Percentiles rank a stretch among this genome's conserved stretches.
Conservation (phyloP, 2,329 filamentous ascomycete species). For the Exophiala oligosperma region DNA sequence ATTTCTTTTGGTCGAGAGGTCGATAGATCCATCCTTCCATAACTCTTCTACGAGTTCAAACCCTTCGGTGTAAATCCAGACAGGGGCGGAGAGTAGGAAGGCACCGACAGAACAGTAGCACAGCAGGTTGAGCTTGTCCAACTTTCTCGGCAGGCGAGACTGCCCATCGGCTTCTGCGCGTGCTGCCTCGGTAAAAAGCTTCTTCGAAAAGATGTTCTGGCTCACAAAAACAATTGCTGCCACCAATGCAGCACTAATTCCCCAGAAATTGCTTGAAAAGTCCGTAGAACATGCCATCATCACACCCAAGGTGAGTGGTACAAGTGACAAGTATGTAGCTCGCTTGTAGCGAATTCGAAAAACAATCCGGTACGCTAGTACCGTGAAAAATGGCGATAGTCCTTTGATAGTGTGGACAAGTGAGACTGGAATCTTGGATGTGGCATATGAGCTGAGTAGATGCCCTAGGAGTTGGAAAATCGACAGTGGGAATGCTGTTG, state of each 20-base stretch:
- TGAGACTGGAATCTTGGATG: constrained; percentile 91
- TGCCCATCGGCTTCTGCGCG: constrained; percentile 75
- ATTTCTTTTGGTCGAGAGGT: constrained; percentile 73
- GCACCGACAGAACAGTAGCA: constrained; percentile 96
- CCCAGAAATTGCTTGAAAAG: constrained; percentile 83
- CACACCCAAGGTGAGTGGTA: constrained; percentile 92
- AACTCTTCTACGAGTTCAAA: constrained; percentile 75
- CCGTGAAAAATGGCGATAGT: constrained; percentile 91
- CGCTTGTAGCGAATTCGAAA: constrained; percentile 85
- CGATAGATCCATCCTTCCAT: constrained; percentile 75
- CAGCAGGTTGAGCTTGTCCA: constrained; percentile 94
- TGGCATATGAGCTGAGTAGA: constrained; percentile 89
- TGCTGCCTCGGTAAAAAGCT: constrained; percentile 92
- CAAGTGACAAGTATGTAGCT: constrained; percentile 82
- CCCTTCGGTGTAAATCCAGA: constrained; percentile 93
- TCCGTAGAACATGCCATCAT: constrained; percentile 94
- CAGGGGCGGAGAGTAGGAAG: constrained; percentile 81
- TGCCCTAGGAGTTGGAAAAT: constrained; percentile 92
- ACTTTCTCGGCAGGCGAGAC: constrained; percentile 67
- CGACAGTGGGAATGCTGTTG: constrained; percentile 85
- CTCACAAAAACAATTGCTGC: constrained; percentile 95
- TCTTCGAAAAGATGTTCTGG: constrained; percentile 98
- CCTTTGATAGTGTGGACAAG: constrained; percentile 98
- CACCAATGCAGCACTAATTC: constrained; percentile 83
- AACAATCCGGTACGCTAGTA: constrained; percentile 85